A percentile compares a stretch with the other conserved stretches of the same genome.
Evolutionary conservation across 1,284 basidiomycete genomes (phyloP).

Genomic region (Dichomitus squalens): DNA sequence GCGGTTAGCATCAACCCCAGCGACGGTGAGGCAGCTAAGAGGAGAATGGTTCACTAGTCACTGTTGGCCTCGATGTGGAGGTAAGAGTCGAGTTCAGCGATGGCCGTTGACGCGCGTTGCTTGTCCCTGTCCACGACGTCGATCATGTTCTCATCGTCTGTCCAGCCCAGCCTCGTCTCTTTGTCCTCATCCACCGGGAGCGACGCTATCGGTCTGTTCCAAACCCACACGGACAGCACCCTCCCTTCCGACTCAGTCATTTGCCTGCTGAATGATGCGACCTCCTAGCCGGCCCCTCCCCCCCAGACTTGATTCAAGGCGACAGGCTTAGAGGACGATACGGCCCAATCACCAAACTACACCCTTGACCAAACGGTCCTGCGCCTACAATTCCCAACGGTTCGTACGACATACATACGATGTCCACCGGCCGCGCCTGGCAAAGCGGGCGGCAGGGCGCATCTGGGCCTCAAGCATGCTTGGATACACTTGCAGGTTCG

Average conservation of each 20-base stretch:
- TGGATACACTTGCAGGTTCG: constrained; percentile 80
- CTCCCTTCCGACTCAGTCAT: constrained; percentile 68
- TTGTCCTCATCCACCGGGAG: constrained; percentile 80
- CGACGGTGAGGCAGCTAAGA: too few relatives aligned
- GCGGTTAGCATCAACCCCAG: too few relatives aligned
- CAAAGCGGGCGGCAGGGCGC: background rate
- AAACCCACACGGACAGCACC: constrained; percentile 47
- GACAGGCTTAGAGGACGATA: too few relatives aligned
- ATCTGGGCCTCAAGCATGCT: constrained; percentile 69
- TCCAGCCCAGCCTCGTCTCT: constrained; percentile 69
- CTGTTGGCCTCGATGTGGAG: too few relatives aligned
- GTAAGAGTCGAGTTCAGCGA: too few relatives aligned
- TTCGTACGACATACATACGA: constrained; percentile 70
- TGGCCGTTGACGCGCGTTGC: background rate
- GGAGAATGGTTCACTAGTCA: too few relatives aligned
- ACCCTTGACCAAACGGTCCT: constrained; percentile 69
- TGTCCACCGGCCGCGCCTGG: constrained; percentile 49
- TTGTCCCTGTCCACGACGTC: background rate
- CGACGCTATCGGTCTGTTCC: constrained; percentile 64
- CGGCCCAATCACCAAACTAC: constrained; percentile 33
- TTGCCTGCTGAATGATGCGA: constrained; percentile 62
- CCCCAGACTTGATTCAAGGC: constrained; percentile 49
- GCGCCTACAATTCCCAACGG: constrained; percentile 81
- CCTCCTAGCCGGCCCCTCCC: constrained; percentile 52
- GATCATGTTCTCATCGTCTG: constrained; percentile 31